These are phyloP conservation scores for Mycena indigotica DNA, from an alignment of 768 basidiomycete genomes.

Conservation along the genomic window DNA sequence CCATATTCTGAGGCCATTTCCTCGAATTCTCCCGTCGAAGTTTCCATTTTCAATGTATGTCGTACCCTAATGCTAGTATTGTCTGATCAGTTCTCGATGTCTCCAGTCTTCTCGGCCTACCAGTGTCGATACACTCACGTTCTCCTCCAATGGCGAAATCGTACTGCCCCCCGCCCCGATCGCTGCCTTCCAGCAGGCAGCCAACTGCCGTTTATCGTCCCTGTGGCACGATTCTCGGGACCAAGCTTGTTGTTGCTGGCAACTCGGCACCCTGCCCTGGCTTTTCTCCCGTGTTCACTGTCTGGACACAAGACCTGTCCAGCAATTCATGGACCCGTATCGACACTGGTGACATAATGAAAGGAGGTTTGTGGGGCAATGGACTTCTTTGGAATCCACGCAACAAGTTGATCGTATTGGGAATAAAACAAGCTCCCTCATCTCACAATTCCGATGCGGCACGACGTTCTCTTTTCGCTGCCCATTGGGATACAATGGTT, in stretches of 20 bases:
- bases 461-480: not conserved
- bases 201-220: slow-evolving; percentile 9
- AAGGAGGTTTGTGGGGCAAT: slow-evolving; percentile 13
- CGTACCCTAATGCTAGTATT: not conserved
- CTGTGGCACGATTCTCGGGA: slow-evolving; percentile 18
- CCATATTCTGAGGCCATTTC: slow-evolving; percentile 14
- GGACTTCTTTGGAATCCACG: slow-evolving; percentile 13
- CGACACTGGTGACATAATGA: slow-evolving; percentile 7
- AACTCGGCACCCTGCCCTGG: not conserved
- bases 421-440: not conserved
- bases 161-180: not conserved
- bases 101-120: not conserved
- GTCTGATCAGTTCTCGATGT: not conserved
- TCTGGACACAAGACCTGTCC: slow-evolving; percentile 18
- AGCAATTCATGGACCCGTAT: slow-evolving; percentile 11
- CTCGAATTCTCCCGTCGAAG: not conserved
- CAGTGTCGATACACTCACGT: slow-evolving; percentile 12
- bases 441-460: too few species aligned
- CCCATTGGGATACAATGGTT: slow-evolving; percentile 9
- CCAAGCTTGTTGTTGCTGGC: slow-evolving; percentile 18
- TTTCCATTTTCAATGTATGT: slow-evolving; percentile 18
- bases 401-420: slow-evolving; percentile 20
- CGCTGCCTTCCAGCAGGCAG: not conserved
- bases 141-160: slow-evolving; percentile 1
- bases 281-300: slow-evolving; percentile 1